Percentiles rank a stretch among this genome's conserved stretches.
Evolutionary conservation across 345 rosid species (phyloP).

Genomic region (Linum usitatissimum): DNA sequence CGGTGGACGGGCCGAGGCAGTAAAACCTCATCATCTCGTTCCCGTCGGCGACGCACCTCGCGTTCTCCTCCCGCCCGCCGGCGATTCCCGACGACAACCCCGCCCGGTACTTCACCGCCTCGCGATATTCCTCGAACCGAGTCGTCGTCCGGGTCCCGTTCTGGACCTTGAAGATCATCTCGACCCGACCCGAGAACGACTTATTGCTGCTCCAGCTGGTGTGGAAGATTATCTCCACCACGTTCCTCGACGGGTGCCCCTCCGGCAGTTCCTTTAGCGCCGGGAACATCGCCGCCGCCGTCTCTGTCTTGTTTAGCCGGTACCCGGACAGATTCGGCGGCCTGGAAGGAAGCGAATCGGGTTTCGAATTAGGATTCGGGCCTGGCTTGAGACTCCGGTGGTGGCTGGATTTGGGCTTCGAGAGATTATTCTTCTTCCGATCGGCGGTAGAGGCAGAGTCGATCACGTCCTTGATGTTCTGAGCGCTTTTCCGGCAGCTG

Average conservation of each 20-base stretch:
- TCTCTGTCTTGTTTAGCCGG: constrained; percentile 21
- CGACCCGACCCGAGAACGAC: constrained; percentile 65
- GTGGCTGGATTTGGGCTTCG: constrained; percentile 13
- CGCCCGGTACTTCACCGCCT: constrained; percentile 48
- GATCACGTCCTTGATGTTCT: constrained; percentile 61
- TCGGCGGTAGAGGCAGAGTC: constrained; percentile 16
- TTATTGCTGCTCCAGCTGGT: constrained; percentile 73
- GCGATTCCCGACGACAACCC: constrained; percentile 18
- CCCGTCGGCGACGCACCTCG: constrained; percentile 84
- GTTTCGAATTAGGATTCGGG: constrained; percentile 19
- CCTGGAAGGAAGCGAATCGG: constrained; percentile 17
- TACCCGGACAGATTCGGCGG: constrained; percentile 17
- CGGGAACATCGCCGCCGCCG: constrained; percentile 28
- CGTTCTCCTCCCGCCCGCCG: constrained; percentile 51
- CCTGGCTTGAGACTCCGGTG: constrained; percentile 6
- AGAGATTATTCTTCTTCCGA: constrained; percentile 11
- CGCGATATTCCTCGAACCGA: constrained; percentile 92
- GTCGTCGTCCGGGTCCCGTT: constrained; percentile 55
- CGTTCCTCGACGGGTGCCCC: constrained; percentile 87
- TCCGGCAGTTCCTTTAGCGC: constrained; percentile 62
- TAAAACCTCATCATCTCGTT: constrained; percentile 95
- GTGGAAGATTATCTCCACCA: constrained; percentile 88
- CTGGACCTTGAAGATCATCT: constrained; percentile 89
- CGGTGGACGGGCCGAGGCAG: constrained; percentile 53
- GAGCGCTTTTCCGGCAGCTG: constrained; percentile 54